Evolutionary conservation across 2,329 filamentous ascomycete genomes (phyloP), one percentile per base, ranked within the genome.

Genomic region (Emmonsia crescens): DNA sequence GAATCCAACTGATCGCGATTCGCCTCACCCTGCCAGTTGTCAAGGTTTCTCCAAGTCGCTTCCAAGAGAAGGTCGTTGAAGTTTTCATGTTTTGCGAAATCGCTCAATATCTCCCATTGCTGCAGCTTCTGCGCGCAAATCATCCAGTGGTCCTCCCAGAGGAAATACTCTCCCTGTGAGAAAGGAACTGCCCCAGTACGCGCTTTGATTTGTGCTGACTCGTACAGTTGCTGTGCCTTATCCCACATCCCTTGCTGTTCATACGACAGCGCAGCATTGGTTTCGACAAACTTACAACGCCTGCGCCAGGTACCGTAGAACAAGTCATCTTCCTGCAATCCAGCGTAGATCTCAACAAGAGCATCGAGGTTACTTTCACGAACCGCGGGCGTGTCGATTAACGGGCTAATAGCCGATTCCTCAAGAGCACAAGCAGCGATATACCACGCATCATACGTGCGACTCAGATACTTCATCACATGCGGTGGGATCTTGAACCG

Each of bases 161-260:
- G 83, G 84, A 96, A 96, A 76, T 99, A 99, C 75, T 99, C 94
- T 38, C 88, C 91, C 69, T 95, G 89, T 0, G 93, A 96, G 74
- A 96, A 97, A 0, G 94, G 93, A 64, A 97, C 85, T n/a, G 93
- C 90, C 59, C 92, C 94, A 0, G 93, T 97, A 55, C 95, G 85
- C 52, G 95, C 94, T 74, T 97, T 99, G 73, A 99, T 91, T 75
- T 99, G 95, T 0, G 95, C 94, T 61, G 88, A 88, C 75, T 99
- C 94, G 74, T 97, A 99, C 78, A 96, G 88, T 70, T 89, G 89
- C 76, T 99, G 95, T 0, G 95, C 92, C 76, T 97, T 97, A 70
- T 99, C 94, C 95, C 94, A 99, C 84, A 97, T 96, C 56, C 94
- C 94, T 69, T 96, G 96, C 73, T 99, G 95, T 77, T 99, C 95